Evolutionary conservation across 768 basidiomycete species (phyloP).

Genomic region (Rhodocollybia butyracea): DNA sequence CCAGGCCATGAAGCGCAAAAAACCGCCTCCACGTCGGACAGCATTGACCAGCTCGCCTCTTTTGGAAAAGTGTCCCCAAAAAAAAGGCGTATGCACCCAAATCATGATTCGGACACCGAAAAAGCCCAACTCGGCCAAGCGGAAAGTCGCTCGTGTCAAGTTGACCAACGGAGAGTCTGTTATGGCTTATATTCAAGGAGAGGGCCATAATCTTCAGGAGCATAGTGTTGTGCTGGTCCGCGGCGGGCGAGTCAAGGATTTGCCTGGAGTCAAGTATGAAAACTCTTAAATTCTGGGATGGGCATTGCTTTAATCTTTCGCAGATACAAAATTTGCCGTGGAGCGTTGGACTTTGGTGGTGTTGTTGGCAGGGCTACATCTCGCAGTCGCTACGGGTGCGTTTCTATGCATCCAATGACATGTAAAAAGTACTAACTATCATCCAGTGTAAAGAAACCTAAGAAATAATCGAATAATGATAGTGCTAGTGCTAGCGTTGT

Average conservation of each 20-base stretch:
- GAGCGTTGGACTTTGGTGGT: slow-evolving; percentile 86
- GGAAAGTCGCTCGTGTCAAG: slow-evolving; percentile 94
- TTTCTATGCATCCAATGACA: slow-evolving; percentile 6
- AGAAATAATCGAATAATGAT: slow-evolving; percentile 39
- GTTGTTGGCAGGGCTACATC: slow-evolving; percentile 80
- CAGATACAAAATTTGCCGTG: slow-evolving; percentile 95
- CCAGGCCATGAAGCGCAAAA: slow-evolving; percentile 82
- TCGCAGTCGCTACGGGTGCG: slow-evolving; percentile 91
- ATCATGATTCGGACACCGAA: slow-evolving; percentile 84
- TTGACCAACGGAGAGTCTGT: slow-evolving; percentile 84
- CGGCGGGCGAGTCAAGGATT: slow-evolving; percentile 94
- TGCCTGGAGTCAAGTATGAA: slow-evolving; percentile 91
- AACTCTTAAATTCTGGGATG: neutral
- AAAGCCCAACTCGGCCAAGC: slow-evolving; percentile 98
- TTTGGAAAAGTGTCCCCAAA: slow-evolving; percentile 75
- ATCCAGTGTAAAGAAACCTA: slow-evolving; percentile 78
- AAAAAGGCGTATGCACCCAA: slow-evolving; percentile 87
- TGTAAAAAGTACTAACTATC: slow-evolving; percentile 8
- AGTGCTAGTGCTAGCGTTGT: neutral
- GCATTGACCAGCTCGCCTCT: slow-evolving; percentile 73
- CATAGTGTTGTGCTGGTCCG: slow-evolving; percentile 94
- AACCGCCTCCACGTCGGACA: slow-evolving; percentile 41
- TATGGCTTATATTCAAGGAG: slow-evolving; percentile 94
- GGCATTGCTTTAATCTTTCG: neutral
- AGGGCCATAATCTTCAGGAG: slow-evolving; percentile 97